phyloP scores from a whole-genome alignment of 768 basidiomycete species.

The Boletus rubescentipes region DNA sequence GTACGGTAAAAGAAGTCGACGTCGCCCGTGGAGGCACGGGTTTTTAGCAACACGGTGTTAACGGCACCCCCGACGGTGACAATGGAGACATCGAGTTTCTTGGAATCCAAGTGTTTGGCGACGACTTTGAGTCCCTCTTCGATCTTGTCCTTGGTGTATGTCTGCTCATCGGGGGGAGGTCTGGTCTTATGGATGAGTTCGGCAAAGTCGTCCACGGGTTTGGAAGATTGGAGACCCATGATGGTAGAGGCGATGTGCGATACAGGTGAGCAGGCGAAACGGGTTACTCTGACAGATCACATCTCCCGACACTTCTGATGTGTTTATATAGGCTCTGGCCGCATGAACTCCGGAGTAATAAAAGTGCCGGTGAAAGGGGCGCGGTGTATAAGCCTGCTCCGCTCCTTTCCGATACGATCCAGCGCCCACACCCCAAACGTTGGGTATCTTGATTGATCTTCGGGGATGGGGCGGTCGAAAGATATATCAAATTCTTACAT shows the following conservation, averaged over 20 bases:
- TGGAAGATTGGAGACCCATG: constrained; percentile 4
- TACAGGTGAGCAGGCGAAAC: neutral
- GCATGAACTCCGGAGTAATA: no score
- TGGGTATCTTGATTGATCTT: no score
- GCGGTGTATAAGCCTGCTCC: no score
- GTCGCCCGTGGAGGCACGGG: constrained; percentile 8
- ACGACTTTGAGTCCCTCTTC: constrained; percentile 3
- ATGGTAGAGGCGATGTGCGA: neutral
- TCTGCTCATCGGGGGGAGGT: neutral
- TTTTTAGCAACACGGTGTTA: constrained; percentile 5
- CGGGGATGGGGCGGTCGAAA: no score
- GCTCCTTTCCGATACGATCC: no score
- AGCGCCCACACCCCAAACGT: no score
- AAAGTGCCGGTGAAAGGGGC: no score
- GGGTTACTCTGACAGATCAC: no score
- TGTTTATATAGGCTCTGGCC: no score
- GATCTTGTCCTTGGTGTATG: constrained; percentile 4
- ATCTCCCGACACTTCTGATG: no score
- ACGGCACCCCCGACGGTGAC: constrained; percentile 10
- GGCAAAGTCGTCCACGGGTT: neutral
- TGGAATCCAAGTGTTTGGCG: constrained; percentile 1
- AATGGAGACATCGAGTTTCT: constrained; percentile 1
- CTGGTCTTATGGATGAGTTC: neutral
- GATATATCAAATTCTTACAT: no score
- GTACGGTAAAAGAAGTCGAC: constrained; percentile 13